Evolutionary conservation across 257 asterid species (phyloP).

Genomic region (Asclepias syriaca): DNA sequence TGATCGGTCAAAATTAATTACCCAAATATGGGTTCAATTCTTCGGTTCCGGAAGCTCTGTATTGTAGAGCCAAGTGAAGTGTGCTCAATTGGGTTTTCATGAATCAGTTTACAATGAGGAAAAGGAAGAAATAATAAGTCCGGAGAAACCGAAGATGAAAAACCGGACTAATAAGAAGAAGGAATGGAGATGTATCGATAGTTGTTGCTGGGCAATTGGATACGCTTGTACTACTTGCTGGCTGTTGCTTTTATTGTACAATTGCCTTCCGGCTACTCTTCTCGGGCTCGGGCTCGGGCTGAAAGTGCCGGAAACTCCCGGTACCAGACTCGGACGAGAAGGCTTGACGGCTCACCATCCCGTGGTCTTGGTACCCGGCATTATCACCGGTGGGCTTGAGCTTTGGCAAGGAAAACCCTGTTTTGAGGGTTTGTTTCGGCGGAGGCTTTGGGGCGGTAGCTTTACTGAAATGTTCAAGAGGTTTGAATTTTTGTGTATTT

Average conservation of each 20-base stretch:
- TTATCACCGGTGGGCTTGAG: slow-evolving; percentile 93
- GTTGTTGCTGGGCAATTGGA: slow-evolving; percentile 64
- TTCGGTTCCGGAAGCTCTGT: slow-evolving; percentile 59
- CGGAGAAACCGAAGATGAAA: slow-evolving; percentile 18
- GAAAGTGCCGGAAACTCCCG: slow-evolving; percentile 53
- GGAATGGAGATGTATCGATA: slow-evolving; percentile 62
- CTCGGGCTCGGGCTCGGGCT: slow-evolving; percentile 42
- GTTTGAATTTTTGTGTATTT: slow-evolving; percentile 23
- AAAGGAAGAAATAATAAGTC: slow-evolving; percentile 3
- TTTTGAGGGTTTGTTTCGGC: slow-evolving; percentile 69
- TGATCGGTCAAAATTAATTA: background rate
- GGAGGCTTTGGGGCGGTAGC: slow-evolving; percentile 84
- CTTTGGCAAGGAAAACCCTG: slow-evolving; percentile 95
- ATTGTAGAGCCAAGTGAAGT: slow-evolving; percentile 41
- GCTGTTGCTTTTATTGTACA: slow-evolving; percentile 48
- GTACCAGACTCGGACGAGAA: slow-evolving; percentile 47
- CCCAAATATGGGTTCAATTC: slow-evolving; percentile 45
- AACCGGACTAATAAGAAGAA: slow-evolving; percentile 15
- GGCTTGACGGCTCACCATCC: slow-evolving; percentile 67
- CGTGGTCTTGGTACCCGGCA: slow-evolving; percentile 78
- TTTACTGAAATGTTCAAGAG: slow-evolving; percentile 71
- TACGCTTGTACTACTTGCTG: slow-evolving; percentile 66
- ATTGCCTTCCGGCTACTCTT: slow-evolving; percentile 44
- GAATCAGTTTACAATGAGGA: slow-evolving; percentile 17
- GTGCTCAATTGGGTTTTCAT: slow-evolving; percentile 16